Evolutionary conservation across 164 flowering plant genomes (phyloP).

Genomic region (Saururus chinensis): DNA sequence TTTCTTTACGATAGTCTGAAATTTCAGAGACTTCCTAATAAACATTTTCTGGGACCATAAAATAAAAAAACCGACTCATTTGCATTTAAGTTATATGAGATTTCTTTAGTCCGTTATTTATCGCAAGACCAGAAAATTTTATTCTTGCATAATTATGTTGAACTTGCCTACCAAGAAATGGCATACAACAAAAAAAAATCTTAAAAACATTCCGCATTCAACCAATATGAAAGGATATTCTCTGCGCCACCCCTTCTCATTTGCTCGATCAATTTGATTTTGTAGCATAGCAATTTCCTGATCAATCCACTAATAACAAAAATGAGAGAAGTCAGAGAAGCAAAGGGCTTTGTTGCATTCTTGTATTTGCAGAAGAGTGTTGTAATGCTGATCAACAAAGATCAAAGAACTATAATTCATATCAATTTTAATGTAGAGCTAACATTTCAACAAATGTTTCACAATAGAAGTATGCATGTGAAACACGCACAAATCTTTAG

Average conservation of each 20-base stretch:
- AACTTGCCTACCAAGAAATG: not conserved
- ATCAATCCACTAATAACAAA: constrained; percentile 44
- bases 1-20: too few relatives aligned
- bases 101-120: not conserved
- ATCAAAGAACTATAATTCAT: too few relatives aligned
- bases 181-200: not conserved
- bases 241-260: constrained; percentile 86
- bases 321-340: too few relatives aligned
- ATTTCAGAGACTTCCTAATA: not conserved
- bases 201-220: too few relatives aligned
- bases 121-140: not conserved
- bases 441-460: too few relatives aligned
- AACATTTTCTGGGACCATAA: not conserved
- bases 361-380: too few relatives aligned
- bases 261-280: constrained; percentile 55
- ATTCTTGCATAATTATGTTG: not conserved
- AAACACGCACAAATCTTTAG: not conserved
- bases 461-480: too few relatives aligned
- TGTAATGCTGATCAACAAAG: too few relatives aligned
- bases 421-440: too few relatives aligned
- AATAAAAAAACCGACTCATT: too few relatives aligned
- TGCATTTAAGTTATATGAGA: not conserved
- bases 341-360: not conserved
- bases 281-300: constrained; percentile 39
- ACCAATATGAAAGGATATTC: constrained; percentile 65